These are phyloP conservation scores for Arthrinium puccinioides DNA, from an alignment of 2,329 filamentous ascomycete genomes.

Conservation along the genomic window DNA sequence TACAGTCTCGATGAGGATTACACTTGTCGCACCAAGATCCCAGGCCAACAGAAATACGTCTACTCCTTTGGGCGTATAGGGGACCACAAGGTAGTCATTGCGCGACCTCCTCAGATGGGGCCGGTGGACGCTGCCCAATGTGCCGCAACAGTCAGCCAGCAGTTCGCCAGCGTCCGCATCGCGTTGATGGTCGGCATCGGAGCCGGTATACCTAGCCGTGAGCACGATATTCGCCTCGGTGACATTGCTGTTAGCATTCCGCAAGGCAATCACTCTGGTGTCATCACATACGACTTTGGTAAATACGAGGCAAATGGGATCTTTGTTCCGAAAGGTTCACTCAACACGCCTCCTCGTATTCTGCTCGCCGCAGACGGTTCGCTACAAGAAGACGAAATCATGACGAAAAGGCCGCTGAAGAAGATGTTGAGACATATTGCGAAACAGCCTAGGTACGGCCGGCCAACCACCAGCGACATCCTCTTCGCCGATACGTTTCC, in stretches of 20 bases:
- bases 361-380: not conserved
- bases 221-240: constrained; percentile 22
- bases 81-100: constrained; percentile 8
- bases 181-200: not conserved
- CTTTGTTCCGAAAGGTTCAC: not conserved
- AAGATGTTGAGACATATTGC: not conserved
- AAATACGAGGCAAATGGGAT: constrained; percentile 3
- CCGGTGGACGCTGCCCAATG: constrained; percentile 1
- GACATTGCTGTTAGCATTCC: constrained; percentile 23
- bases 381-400: not conserved
- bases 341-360: not conserved
- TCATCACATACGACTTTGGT: constrained; percentile 26
- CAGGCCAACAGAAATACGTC: constrained; percentile 4
- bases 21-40: not conserved
- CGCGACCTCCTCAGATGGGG: constrained; percentile 5
- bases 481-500: not conserved
- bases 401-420: not conserved
- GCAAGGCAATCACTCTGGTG: constrained; percentile 9
- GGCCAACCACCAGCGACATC: not conserved
- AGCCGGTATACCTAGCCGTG: not conserved
- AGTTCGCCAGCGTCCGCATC: not conserved
- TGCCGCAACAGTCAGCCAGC: not conserved
- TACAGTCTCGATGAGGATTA: constrained; percentile 7
- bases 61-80: constrained; percentile 6
- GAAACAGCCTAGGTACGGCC: not conserved